phyloP scores from a whole-genome alignment of 768 basidiomycete genomes.

The Trametes punicea region DNA sequence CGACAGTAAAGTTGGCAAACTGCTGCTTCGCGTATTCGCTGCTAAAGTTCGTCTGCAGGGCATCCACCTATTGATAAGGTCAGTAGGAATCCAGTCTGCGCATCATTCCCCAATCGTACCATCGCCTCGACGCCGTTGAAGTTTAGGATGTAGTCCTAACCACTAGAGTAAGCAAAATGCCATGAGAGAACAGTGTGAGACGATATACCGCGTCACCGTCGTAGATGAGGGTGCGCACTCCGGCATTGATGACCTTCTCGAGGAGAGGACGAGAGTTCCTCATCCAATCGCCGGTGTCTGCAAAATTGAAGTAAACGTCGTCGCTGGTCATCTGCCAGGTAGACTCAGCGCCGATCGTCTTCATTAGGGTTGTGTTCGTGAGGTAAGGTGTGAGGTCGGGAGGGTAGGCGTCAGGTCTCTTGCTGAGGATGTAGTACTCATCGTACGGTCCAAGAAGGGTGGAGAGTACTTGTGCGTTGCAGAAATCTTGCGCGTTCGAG shows the following conservation, averaged over 20 bases:
- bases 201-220: conserved; percentile 53
- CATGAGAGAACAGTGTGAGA: background rate
- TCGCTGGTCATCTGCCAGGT: conserved; percentile 40
- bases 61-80: conserved; percentile 36
- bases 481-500: conserved; percentile 53
- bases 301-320: conserved; percentile 46
- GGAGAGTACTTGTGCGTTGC: conserved; percentile 51
- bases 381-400: conserved; percentile 37
- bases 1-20: conserved; percentile 48
- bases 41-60: conserved; percentile 45
- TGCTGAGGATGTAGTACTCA: conserved; percentile 47
- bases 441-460: conserved; percentile 55
- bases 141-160: conserved; percentile 49
- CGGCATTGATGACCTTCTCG: conserved; percentile 58
- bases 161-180: background rate
- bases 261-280: conserved; percentile 41
- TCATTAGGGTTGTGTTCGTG: conserved; percentile 26
- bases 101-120: too few species aligned
- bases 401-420: conserved; percentile 46
- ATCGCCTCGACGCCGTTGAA: conserved; percentile 55
- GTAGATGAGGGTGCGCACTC: conserved; percentile 50
- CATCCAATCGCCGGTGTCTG: conserved; percentile 58
- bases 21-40: conserved; percentile 38
- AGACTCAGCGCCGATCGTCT: conserved; percentile 42
- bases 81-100: too few species aligned